Conservation (phyloP, 768 basidiomycete genomes). For the Mycena galopus region DNA sequence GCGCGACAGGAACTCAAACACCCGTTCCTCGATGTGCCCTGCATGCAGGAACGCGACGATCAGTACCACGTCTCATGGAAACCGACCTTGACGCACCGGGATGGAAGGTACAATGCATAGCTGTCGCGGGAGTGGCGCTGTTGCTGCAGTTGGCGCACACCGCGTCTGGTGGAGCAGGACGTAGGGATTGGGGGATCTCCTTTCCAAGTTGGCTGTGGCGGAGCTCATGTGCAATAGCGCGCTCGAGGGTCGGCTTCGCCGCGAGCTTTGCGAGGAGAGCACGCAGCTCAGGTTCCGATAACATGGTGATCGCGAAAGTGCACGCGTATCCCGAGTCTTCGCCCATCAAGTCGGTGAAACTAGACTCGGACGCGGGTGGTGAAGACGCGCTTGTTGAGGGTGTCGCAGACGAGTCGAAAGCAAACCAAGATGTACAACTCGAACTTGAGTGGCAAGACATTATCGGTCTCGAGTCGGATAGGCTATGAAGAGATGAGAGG, state of each 20-base stretch:
- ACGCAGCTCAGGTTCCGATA: slow-evolving; percentile 55
- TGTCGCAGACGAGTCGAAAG: slow-evolving; percentile 12
- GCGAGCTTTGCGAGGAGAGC: slow-evolving; percentile 55
- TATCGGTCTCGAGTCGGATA: neutral
- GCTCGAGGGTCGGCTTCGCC: slow-evolving; percentile 50
- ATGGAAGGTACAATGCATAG: slow-evolving; percentile 46
- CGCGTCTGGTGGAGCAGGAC: slow-evolving; percentile 9
- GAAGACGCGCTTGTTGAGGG: slow-evolving; percentile 5
- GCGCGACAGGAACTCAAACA: slow-evolving; percentile 57
- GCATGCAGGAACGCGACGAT: slow-evolving; percentile 4
- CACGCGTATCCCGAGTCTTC: slow-evolving; percentile 2
- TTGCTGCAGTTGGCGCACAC: slow-evolving; percentile 38
- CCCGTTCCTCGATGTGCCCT: slow-evolving; percentile 55
- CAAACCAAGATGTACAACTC: slow-evolving; percentile 23
- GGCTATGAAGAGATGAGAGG: neutral
- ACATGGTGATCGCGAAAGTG: slow-evolving; percentile 50
- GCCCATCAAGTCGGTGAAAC: slow-evolving; percentile 36
- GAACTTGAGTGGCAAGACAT: slow-evolving; percentile 25
- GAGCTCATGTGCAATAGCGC: slow-evolving; percentile 56
- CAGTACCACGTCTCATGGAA: slow-evolving; percentile 2
- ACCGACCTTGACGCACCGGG: slow-evolving; percentile 45
- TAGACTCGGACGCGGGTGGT: neutral
- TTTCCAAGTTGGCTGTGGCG: slow-evolving; percentile 29
- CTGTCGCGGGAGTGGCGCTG: neutral
- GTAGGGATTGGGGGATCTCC: slow-evolving; percentile 18